Conservation (phyloP, 2,329 filamentous ascomycete genomes). For the Pseudogymnoascus sp. region DNA sequence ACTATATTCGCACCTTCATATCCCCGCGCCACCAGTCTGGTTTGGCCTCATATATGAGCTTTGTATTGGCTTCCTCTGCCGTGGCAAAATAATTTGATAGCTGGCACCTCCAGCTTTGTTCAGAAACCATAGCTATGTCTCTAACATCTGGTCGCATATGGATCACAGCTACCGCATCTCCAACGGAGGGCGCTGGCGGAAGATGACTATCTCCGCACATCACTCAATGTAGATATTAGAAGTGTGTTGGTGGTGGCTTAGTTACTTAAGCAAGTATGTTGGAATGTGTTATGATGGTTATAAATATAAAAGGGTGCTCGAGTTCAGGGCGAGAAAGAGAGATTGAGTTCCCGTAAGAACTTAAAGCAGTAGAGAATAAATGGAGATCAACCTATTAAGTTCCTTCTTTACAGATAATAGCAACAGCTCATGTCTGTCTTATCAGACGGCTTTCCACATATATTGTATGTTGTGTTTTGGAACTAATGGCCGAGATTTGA, state of each 20-base stretch:
- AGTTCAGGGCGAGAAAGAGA: neutral
- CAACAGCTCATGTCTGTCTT: neutral
- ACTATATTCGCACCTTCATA: conserved; percentile 8
- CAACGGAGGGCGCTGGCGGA: conserved; percentile 6
- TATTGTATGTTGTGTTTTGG: neutral
- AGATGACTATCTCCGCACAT: conserved; percentile 10
- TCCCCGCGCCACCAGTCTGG: conserved; percentile 4
- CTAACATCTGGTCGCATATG: neutral
- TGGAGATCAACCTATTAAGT: neutral
- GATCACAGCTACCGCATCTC: conserved; percentile 6
- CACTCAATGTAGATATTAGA: neutral
- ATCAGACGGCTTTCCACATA: neutral
- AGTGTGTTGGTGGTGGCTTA: neutral
- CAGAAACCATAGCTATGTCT: neutral
- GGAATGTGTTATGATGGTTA: neutral
- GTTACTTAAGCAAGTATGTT: neutral
- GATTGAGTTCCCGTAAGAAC: neutral
- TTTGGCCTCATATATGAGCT: neutral
- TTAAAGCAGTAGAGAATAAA: neutral
- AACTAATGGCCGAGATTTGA: neutral
- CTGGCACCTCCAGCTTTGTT: neutral
- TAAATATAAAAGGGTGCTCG: neutral
- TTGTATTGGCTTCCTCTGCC: neutral
- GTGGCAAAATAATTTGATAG: neutral
- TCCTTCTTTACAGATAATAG: neutral